phyloP scores from a whole-genome alignment of 768 basidiomycete genomes.

The Agaricus sinodeliciosus region DNA sequence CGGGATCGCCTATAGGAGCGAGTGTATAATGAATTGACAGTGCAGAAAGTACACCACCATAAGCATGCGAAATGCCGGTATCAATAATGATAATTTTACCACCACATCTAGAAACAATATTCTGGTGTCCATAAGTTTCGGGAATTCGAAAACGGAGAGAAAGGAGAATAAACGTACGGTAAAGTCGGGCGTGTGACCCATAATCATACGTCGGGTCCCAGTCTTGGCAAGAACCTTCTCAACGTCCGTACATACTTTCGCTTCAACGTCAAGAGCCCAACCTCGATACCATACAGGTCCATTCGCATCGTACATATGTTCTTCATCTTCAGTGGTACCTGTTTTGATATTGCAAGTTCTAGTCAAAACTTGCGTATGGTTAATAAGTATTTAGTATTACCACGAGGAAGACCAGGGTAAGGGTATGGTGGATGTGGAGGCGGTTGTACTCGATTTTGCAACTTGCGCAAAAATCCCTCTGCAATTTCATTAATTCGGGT shows the following conservation, averaged over 20 bases:
- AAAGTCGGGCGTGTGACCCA: constrained; percentile 97
- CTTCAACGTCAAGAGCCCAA: constrained; percentile 75
- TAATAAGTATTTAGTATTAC: constrained; percentile 13
- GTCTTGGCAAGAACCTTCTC: constrained; percentile 65
- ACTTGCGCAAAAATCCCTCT: constrained; percentile 57
- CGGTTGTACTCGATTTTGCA: constrained; percentile 59
- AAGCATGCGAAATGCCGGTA: constrained; percentile 95
- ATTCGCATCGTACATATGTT: constrained; percentile 61
- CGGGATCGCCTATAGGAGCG: constrained; percentile 44
- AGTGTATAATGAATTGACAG: constrained; percentile 83
- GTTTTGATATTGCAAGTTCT: constrained; percentile 10
- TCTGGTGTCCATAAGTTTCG: constrained; percentile 27
- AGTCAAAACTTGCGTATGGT: neutral
- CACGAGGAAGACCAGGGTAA: constrained; percentile 64
- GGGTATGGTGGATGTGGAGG: constrained; percentile 79
- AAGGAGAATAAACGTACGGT: constrained; percentile 29
- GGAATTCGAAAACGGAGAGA: neutral
- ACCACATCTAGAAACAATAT: constrained; percentile 78
- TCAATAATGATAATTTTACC: constrained; percentile 97
- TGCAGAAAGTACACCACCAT: constrained; percentile 89
- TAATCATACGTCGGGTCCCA: constrained; percentile 83
- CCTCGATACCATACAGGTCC: constrained; percentile 96
- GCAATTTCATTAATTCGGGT: constrained; percentile 75
- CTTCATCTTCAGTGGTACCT: constrained; percentile 60
- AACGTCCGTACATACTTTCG: constrained; percentile 62